Percentiles rank a stretch among this genome's conserved stretches.
Evolutionary conservation across 495 filamentous ascomycete genomes (phyloP).

Genomic region (Durotheca rogersii): DNA sequence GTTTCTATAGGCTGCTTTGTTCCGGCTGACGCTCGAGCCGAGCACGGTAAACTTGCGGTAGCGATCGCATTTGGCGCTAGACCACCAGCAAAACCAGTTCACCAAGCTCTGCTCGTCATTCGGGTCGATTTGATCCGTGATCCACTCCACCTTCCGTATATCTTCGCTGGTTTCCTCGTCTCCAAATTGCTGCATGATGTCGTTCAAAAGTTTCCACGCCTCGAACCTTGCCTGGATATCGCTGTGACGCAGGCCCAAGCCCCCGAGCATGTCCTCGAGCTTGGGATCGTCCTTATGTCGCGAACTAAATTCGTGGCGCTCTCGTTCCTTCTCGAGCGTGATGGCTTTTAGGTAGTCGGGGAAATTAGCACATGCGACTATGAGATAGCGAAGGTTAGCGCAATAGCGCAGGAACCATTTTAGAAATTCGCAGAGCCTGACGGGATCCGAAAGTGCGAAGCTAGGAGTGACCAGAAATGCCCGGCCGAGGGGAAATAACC

Average conservation of each 20-base stretch:
- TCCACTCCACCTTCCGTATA: conserved; percentile 45
- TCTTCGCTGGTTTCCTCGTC: conserved; percentile 35
- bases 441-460: conserved; percentile 54
- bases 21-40: conserved; percentile 39
- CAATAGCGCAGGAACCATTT: conserved; percentile 53
- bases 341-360: conserved; percentile 44
- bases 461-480: conserved; percentile 66
- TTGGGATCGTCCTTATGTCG: conserved; percentile 9
- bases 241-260: conserved; percentile 10
- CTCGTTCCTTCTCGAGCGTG: conserved; percentile 41
- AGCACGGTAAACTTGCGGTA: conserved; percentile 51
- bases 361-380: conserved; percentile 43
- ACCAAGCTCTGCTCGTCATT: conserved; percentile 56
- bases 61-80: conserved; percentile 45
- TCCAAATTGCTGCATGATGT: conserved; percentile 27
- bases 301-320: conserved; percentile 27
- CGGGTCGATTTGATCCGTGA: conserved; percentile 45
- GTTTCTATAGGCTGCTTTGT: conserved; percentile 35
- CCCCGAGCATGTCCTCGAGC: conserved; percentile 14
- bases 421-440: conserved; percentile 53
- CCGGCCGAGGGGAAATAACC: conserved; percentile 59
- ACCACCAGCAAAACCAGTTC: conserved; percentile 57
- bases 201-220: conserved; percentile 26
- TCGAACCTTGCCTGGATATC: conserved; percentile 29
- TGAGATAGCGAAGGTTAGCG: conserved; percentile 21